phyloP scores from a whole-genome alignment of 1,284 basidiomycete species.

The Marasmius fiardii region DNA sequence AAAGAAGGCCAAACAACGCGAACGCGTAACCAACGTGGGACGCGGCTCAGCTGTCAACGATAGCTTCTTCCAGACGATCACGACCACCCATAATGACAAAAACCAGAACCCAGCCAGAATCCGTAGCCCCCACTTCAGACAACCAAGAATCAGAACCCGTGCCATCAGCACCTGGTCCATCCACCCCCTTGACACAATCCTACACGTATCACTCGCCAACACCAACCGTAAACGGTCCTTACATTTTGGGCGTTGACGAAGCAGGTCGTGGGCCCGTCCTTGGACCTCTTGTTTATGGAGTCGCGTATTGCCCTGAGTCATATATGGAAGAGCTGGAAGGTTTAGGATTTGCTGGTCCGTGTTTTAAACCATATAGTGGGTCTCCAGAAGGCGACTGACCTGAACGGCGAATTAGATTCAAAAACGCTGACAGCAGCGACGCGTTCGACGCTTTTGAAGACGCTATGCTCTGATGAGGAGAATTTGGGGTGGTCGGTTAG shows the following conservation, averaged over 20 bases:
- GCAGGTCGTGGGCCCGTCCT: constrained; percentile 94
- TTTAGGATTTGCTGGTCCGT: constrained; percentile 85
- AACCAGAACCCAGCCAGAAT: background rate
- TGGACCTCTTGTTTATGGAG: constrained; percentile 93
- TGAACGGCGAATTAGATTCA: constrained; percentile 79
- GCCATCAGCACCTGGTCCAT: constrained; percentile 55
- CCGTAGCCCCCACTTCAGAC: background rate
- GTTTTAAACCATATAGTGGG: no score
- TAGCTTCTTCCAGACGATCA: background rate
- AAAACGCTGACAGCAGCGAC: constrained; percentile 82
- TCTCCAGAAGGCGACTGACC: no score
- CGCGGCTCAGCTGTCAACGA: constrained; percentile 4
- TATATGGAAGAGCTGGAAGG: constrained; percentile 75
- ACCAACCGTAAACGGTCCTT: constrained; percentile 63
- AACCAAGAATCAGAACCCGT: constrained; percentile 20
- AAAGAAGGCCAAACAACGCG: background rate
- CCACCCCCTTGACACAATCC: constrained; percentile 60
- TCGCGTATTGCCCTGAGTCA: constrained; percentile 86
- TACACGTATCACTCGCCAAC: constrained; percentile 82
- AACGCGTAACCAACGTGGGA: background rate
- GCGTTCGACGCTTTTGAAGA: constrained; percentile 60
- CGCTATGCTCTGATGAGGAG: constrained; percentile 60
- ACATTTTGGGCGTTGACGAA: constrained; percentile 95
- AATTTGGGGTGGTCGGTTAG: constrained; percentile 84
- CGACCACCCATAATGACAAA: background rate